Evolutionary conservation across 2,329 filamentous ascomycete genomes (phyloP).

Genomic region (Ophiocordyceps polyrhachis-furcata): DNA sequence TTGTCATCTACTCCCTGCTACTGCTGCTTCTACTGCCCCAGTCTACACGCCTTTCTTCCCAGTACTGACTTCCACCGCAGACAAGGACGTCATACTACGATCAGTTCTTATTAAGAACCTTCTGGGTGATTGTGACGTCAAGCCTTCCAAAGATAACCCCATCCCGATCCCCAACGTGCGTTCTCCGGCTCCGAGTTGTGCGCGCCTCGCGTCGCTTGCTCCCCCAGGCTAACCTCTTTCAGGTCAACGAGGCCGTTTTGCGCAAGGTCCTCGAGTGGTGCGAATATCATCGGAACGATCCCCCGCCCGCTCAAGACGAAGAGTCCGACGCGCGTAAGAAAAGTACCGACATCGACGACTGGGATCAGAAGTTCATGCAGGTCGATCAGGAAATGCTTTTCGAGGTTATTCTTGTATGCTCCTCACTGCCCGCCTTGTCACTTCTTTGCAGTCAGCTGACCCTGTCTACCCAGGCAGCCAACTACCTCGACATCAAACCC

Average conservation of each 20-base stretch:
- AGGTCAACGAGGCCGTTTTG: conserved; percentile 85
- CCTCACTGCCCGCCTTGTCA: background rate
- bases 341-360: conserved; percentile 97
- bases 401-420: conserved; percentile 83
- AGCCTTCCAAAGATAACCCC: conserved; percentile 35
- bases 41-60: background rate
- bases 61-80: conserved; percentile 20
- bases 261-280: conserved; percentile 98
- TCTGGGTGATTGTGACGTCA: conserved; percentile 68
- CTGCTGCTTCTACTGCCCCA: background rate
- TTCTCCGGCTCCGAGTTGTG: conserved; percentile 1
- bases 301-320: conserved; percentile 63
- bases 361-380: conserved; percentile 99
- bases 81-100: conserved; percentile 72
- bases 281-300: conserved; percentile 81
- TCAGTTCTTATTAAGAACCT: conserved; percentile 97
- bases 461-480: conserved; percentile 48
- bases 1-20: background rate
- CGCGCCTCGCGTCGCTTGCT: background rate
- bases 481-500: conserved; percentile 98
- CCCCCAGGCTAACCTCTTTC: background rate
- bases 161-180: conserved; percentile 76
- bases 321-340: conserved; percentile 92
- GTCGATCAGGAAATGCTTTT: conserved; percentile 99
- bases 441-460: background rate